Conservation (phyloP, 345 rosid species). For the Eucalyptus sp. region DNA sequence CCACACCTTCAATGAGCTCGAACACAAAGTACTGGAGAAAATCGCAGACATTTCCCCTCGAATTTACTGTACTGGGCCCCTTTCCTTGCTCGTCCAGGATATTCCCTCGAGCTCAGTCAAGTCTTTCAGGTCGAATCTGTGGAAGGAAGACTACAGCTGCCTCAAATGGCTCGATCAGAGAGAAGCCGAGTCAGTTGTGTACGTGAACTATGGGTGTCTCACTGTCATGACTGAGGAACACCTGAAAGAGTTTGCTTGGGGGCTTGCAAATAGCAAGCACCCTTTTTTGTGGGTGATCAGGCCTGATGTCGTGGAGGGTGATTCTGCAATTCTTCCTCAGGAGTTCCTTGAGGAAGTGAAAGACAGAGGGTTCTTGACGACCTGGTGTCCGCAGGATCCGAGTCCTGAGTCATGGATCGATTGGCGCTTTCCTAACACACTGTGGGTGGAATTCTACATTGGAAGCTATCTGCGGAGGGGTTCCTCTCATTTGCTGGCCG, state of each 20-base stretch:
- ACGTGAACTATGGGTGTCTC: slow-evolving; percentile 9
- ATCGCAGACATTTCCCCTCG: slow-evolving; percentile 3
- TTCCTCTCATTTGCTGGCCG: slow-evolving; percentile 19
- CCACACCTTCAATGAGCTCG: slow-evolving; percentile 26
- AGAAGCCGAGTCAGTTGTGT: slow-evolving; percentile 2
- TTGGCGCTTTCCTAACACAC: slow-evolving; percentile 18
- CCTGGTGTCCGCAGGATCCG: slow-evolving; percentile 15
- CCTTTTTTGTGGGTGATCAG: slow-evolving; percentile 23
- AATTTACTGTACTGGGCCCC: slow-evolving; percentile 19
- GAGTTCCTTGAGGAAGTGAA: slow-evolving; percentile 3
- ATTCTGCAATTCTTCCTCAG: not conserved
- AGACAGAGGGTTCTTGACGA: slow-evolving; percentile 7
- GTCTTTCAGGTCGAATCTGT: not conserved
- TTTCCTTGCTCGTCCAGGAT: slow-evolving; percentile 8
- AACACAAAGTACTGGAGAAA: slow-evolving; percentile 7
- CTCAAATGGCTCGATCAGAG: slow-evolving; percentile 6
- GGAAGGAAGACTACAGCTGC: slow-evolving; percentile 3
- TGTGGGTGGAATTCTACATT: slow-evolving; percentile 24
- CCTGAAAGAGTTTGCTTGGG: slow-evolving; percentile 22
- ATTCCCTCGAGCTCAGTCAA: not conserved
- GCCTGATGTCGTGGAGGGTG: slow-evolving; percentile 8
- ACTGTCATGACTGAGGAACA: slow-evolving; percentile 2
- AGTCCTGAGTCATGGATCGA: slow-evolving; percentile 11
- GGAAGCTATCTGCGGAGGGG: slow-evolving; percentile 6
- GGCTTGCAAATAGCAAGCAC: slow-evolving; percentile 14